Percentiles rank a stretch among this genome's conserved stretches.
These are phyloP conservation scores for Ampelocalamus luodianensis DNA, from an alignment of 176 grass and related monocot genomes.

Conservation along the genomic window DNA sequence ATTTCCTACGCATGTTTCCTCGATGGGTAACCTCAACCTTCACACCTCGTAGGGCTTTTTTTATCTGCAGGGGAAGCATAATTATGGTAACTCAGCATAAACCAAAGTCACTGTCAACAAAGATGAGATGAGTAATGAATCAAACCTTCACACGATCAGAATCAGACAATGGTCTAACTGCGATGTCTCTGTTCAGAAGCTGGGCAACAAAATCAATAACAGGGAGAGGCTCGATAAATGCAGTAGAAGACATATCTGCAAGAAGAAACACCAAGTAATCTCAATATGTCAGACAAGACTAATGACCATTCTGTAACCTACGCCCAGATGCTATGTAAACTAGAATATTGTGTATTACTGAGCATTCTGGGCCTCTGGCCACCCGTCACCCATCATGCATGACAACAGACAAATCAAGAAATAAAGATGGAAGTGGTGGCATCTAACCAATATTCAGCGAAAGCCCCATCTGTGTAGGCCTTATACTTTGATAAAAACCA, in stretches of 20 bases:
- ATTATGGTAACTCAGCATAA: slow-evolving; percentile 30
- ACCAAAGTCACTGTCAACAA: neutral
- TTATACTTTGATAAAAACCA: slow-evolving; percentile 95
- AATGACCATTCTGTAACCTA: neutral
- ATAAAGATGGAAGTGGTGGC: neutral
- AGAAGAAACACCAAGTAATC: slow-evolving; percentile 12
- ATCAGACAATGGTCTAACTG: slow-evolving; percentile 83
- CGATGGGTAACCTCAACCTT: slow-evolving; percentile 93
- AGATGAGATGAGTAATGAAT: neutral
- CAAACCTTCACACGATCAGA: slow-evolving; percentile 90
- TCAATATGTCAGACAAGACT: slow-evolving; percentile 18
- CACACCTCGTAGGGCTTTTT: slow-evolving; percentile 86
- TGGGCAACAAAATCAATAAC: slow-evolving; percentile 91
- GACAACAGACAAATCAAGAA: slow-evolving; percentile 12
- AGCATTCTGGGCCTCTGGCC: neutral
- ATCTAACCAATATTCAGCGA: slow-evolving; percentile 89
- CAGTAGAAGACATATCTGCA: slow-evolving; percentile 94
- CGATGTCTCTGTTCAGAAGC: slow-evolving; percentile 90
- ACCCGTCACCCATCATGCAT: neutral
- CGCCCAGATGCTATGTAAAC: neutral
- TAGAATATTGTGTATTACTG: slow-evolving; percentile 7
- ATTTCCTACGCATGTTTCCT: slow-evolving; percentile 95
- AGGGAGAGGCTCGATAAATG: slow-evolving; percentile 85
- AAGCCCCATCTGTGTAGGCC: slow-evolving; percentile 93
- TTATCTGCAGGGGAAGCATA: slow-evolving; percentile 55